Evolutionary conservation across 2,329 filamentous ascomycete species (phyloP), one percentile per base, ranked within the genome.

Genomic region (Epichloe festucae): DNA sequence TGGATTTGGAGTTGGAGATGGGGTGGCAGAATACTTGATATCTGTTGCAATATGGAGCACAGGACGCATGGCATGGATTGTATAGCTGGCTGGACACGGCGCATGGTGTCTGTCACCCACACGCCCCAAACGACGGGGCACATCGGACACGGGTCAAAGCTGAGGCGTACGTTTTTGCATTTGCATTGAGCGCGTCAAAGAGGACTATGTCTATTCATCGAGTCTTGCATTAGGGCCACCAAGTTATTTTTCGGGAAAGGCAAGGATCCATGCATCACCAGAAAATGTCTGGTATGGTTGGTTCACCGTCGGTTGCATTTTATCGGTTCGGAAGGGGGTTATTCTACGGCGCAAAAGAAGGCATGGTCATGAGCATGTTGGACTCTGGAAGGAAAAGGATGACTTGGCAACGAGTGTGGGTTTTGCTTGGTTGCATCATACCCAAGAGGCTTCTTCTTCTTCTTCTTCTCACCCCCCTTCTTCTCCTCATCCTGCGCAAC

Each of bases 31-130:
- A 39, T 36, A 21, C 21, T 50, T 54, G 51, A 43, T n/a, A 48
- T 40, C 48, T 40, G 38, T 36, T 46, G 31, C 45, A 49, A 34
- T 34, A 49, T 35, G 45, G 50, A 44, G 53, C 45, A 50, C 45
- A 50, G 53, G 39, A 51, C 46, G 40, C 46, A 53, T 44, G 45
- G 40, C 43, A 54, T 48, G 41, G 47, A 48, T 50, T 54, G 36
- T 47, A 50, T 45, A 45, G 42, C 23, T 45, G 42, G 39, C 43
- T 41, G 48, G 39, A 38, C 47, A 38, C 15, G 50, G 45, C 38
- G 50, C 44, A 49, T 36, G 53, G 45, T 52, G 50, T 54, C 48
- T 45, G 19, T 48, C 46, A 40, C 14, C 8, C 35, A 44, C 34
- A 42, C 41, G 36, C 44, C 40, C 35, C 12, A 23, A 51, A 40